phyloP scores from a whole-genome alignment of 352 stramenopile genomes.

The Globisporangium cederbergense region DNA sequence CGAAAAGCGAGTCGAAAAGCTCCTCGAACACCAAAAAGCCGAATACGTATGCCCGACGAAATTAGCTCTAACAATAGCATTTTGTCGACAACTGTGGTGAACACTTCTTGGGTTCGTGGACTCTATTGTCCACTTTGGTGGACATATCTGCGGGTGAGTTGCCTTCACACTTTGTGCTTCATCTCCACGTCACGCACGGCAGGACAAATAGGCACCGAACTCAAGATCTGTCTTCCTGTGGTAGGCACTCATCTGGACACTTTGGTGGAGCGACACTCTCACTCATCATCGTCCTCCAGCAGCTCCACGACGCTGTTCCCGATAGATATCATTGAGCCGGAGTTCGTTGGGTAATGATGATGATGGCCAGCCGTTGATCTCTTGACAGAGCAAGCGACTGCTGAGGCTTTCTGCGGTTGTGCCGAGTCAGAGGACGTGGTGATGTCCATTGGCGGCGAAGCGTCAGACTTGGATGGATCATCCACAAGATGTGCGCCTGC shows the following conservation, averaged over 20 bases:
- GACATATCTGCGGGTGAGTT: not conserved
- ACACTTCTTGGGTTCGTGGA: not conserved
- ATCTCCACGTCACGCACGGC: not conserved
- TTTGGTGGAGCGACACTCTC: not conserved
- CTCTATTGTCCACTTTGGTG: not conserved
- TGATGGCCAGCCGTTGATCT: not conserved
- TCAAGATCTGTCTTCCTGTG: not conserved
- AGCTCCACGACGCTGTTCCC: slow-evolving; percentile 9
- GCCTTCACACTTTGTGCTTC: not conserved
- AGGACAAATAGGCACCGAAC: not conserved
- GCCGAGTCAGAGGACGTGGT: not conserved
- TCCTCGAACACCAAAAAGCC: not conserved
- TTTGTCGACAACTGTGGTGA: not conserved
- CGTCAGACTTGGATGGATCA: not conserved
- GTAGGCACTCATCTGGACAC: not conserved
- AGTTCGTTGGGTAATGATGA: not conserved
- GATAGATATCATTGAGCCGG: not conserved
- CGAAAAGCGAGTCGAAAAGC: slow-evolving; percentile 1
- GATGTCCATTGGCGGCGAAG: not conserved
- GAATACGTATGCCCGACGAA: not conserved
- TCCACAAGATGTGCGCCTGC: not conserved
- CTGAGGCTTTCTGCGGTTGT: not conserved
- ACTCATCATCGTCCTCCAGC: slow-evolving; percentile 22
- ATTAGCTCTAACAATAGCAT: not conserved
- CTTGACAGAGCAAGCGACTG: not conserved